Evolutionary conservation across 805 yeast genomes (phyloP), one percentile per base, ranked within the genome.

Genomic region (Spathaspora gorwiae): DNA sequence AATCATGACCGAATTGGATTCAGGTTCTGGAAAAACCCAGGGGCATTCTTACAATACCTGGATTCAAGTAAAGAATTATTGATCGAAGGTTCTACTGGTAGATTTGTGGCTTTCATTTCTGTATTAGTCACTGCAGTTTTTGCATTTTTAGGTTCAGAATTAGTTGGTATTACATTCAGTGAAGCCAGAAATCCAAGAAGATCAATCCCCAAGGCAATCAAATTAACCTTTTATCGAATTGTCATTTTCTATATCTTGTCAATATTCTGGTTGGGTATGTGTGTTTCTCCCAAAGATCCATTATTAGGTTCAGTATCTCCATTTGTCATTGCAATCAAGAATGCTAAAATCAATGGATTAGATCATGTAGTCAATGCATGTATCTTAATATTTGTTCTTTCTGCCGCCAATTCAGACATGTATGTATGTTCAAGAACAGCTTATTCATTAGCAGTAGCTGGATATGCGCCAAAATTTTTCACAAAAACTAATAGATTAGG

Each of bases 401-500:
- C 92, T 9, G 95, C 95, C 38, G 83, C 87, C 9, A 87, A 86
- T 67, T 83, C 90, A 2, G 90, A 83, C 64, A 71, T 87, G 57
- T 85, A 84, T 65, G 81, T 83, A 60, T 86, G 87, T 29, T 80
- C 94, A 24, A 77, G 96, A 74, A 80, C 86, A 8, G 66, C 84
- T 14, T 86, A 84, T 58, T 85, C 87, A 33, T 68, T 87, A 51
- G 78, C 94, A 1, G 76, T 79, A 42, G 84, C 83, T 54, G 87
- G 88, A 7, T 81, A 80, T 59, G 90, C 92, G 9, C 94, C 94
- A 51, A 71, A 66, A 51, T 57, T 84, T 57, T 80, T 86, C 60
- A 71, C 86, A 43, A 78, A 65, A 53, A 81, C 89, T 13, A 81
- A 79, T 66, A 79, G 71, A 53, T 68, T 70, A 65, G 94, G 95